Conservation (phyloP, 345 rosid genomes). For the Jatropha curcas region DNA sequence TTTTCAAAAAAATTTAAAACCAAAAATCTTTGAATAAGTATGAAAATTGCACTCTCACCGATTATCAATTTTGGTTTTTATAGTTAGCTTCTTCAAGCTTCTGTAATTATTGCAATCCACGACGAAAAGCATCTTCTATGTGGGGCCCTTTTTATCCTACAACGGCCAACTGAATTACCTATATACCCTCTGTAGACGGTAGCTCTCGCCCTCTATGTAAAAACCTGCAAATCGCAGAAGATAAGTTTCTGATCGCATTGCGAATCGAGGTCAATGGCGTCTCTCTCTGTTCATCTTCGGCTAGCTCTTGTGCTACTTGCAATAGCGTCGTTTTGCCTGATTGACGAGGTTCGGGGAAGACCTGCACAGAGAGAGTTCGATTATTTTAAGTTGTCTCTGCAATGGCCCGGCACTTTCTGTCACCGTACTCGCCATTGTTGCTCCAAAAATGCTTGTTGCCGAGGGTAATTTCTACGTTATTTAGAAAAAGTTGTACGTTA, state of each 20-base stretch:
- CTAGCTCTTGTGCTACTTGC: constrained; percentile 2
- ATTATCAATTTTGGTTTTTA: too few relatives aligned
- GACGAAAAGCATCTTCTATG: not conserved
- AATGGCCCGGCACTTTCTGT: constrained; percentile 89
- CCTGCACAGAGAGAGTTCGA: constrained; percentile 79
- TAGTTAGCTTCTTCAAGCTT: too few relatives aligned
- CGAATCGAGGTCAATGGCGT: constrained; percentile 22
- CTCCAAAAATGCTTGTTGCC: constrained; percentile 81
- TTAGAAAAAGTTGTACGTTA: not conserved
- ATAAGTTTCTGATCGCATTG: too few relatives aligned
- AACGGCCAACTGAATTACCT: not conserved
- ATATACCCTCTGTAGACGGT: too few relatives aligned
- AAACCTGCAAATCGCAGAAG: too few relatives aligned
- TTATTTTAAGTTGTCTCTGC: constrained; percentile 76
- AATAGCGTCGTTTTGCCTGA: constrained; percentile 11
- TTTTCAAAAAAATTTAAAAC: too few relatives aligned
- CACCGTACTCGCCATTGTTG: constrained; percentile 75
- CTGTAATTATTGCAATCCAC: too few relatives aligned
- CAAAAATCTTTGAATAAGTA: too few relatives aligned
- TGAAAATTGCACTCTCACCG: too few relatives aligned
- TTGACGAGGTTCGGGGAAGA: constrained; percentile 7
- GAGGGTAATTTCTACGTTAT: constrained; percentile 41
- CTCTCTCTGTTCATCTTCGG: constrained; percentile 19
- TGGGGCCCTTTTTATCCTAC: not conserved
- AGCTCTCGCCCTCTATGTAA: too few relatives aligned